A percentile compares a stretch with the other conserved stretches of the same genome.
These are phyloP conservation scores for Tricholoma sp. DNA, from an alignment of 768 basidiomycete species.

Conservation along the genomic window DNA sequence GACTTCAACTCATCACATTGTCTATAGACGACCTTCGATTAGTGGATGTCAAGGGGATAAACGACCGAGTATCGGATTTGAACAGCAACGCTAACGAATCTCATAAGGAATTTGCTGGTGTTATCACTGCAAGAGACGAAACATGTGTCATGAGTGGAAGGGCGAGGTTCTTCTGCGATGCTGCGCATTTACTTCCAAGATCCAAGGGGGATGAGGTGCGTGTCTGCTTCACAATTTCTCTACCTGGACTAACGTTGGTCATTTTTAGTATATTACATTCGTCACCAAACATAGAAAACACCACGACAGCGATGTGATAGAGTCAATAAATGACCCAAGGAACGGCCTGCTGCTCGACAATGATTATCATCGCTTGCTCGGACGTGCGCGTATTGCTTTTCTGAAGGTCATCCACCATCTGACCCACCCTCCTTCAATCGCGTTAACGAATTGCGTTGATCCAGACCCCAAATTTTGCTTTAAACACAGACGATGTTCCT, in stretches of 20 bases:
- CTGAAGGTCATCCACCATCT: not conserved
- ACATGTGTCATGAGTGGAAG: conserved; percentile 6
- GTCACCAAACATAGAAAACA: not conserved
- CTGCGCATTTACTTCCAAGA: conserved; percentile 11
- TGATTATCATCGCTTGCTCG: not conserved
- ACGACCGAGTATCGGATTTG: not conserved
- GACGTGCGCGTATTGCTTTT: not conserved
- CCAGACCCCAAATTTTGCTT: not conserved
- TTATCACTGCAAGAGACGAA: conserved; percentile 6
- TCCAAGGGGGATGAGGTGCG: conserved; percentile 13
- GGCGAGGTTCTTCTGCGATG: conserved; percentile 1
- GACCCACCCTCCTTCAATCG: not conserved
- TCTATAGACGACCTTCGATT: conserved; percentile 8
- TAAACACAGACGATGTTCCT: not conserved
- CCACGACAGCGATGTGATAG: not conserved
- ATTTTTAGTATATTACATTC: not conserved
- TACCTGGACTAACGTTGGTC: not conserved
- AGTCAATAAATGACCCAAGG: not conserved
- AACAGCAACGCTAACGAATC: not conserved
- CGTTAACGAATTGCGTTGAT: not conserved
- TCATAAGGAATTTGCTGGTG: conserved; percentile 4
- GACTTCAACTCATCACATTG: not conserved
- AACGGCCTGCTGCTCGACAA: not conserved
- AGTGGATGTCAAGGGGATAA: conserved; percentile 7
- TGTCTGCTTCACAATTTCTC: conserved; percentile 1